Base-by-base conservation (phyloP, 208 protist species). In the Herpetomonas tarakana region DNA sequence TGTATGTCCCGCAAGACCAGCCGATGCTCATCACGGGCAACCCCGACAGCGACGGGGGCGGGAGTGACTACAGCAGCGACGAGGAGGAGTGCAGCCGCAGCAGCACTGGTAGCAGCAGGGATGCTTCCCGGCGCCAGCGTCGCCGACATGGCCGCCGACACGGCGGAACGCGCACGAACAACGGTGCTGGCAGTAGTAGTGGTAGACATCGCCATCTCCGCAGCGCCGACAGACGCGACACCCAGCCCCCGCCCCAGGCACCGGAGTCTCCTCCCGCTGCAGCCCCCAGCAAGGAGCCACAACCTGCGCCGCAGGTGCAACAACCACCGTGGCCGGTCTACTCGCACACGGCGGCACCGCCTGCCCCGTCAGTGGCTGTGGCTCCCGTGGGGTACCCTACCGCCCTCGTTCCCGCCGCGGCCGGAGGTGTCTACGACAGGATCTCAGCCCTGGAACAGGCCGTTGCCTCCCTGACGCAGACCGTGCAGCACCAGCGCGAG, bases 401-500 rank as follows among this genome's bases (percentile, higher is more conserved):
- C n/a, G n/a, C n/a, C n/a, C n/a, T n/a, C n/a, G n/a, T n/a, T n/a
- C n/a, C n/a, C n/a, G n/a, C n/a, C n/a, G n/a, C n/a, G n/a, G n/a
- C n/a, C n/a, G n/a, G n/a, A 35, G 19, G 46, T 21, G 72, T 77
- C 66, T 66, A 78, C 16, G 76, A 74, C 19, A 81, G 89, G 1
- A 56, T 95, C 16, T 64, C 66, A 27, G 54, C 74, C 12, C 60
- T 95, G 28, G 89, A 95, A 62, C 76, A 81, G 49, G 74, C 80
- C 4, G 81, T 95, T 11, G 81, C 85, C 2, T 82, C 81, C 14
- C 76, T 95, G 9, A 86, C 83, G 26, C 81, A 84, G 62, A 76
- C 76, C 2, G 68, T 95, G 59, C 76, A 86, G 46, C 76, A 88
- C 69, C 89, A 95, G 62, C 81, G 86, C 26, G 81, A 95, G 29